These are phyloP conservation scores for Symbiodinium pilosum DNA, from an alignment of 73 alveolate species.

Conservation along the genomic window DNA sequence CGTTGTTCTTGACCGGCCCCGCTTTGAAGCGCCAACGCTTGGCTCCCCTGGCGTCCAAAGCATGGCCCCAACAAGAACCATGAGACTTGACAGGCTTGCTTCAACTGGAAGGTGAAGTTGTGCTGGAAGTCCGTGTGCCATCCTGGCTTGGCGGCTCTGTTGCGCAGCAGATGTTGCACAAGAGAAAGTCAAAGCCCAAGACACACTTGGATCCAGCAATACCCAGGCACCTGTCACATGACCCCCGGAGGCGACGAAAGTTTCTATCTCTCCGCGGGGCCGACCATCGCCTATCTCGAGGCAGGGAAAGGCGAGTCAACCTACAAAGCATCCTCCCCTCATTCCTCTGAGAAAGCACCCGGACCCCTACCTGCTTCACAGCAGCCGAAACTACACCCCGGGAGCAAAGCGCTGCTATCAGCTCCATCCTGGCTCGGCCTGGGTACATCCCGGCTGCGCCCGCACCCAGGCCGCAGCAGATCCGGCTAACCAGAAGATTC, in stretches of 20 bases:
- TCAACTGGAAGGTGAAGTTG: slow-evolving; percentile 96
- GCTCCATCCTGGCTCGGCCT: too few species aligned
- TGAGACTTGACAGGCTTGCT: neutral
- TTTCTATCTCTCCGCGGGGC: slow-evolving; percentile 96
- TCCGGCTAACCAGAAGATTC: slow-evolving; percentile 46
- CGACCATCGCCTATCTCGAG: slow-evolving; percentile 59
- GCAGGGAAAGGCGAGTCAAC: neutral
- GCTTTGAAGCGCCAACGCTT: slow-evolving; percentile 91
- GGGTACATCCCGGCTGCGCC: slow-evolving; percentile 74
- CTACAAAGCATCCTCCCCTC: too few species aligned
- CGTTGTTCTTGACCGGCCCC: slow-evolving; percentile 88
- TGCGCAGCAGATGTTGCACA: too few species aligned
- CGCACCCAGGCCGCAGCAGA: slow-evolving; percentile 58
- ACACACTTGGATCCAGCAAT: neutral
- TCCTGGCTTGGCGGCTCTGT: too few species aligned
- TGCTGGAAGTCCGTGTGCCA: slow-evolving; percentile 97
- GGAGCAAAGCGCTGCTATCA: too few species aligned
- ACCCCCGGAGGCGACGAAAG: slow-evolving; percentile 96
- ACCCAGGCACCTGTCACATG: slow-evolving; percentile 86
- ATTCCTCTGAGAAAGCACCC: too few species aligned
- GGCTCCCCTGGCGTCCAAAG: slow-evolving; percentile 33
- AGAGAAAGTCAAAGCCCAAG: neutral
- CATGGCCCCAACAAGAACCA: neutral
- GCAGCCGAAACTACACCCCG: too few species aligned
- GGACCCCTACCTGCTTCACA: too few species aligned